Conservation (phyloP, 2,329 filamentous ascomycete genomes). For the Arthrobotrys iridis region DNA sequence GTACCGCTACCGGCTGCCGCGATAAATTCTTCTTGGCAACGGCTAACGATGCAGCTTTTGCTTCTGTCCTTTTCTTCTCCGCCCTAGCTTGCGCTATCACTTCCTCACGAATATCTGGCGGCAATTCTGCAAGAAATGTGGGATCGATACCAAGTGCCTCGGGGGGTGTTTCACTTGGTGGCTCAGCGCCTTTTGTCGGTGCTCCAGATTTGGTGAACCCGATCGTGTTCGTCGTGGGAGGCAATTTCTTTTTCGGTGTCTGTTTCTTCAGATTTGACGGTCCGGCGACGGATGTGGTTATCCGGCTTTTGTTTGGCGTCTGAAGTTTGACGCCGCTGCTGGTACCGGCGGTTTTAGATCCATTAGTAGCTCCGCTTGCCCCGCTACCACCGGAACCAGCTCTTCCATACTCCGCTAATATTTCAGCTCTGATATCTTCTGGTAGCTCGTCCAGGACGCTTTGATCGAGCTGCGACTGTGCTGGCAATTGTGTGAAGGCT, state of each 20-base stretch:
- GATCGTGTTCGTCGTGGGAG: constrained; percentile 66
- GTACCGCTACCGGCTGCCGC: constrained; percentile 13
- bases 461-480: constrained; percentile 82
- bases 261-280: constrained; percentile 66
- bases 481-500: constrained; percentile 58
- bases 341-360: constrained; percentile 57
- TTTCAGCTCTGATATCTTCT: constrained; percentile 83
- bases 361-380: constrained; percentile 57
- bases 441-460: constrained; percentile 86
- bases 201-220: constrained; percentile 73
- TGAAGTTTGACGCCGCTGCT: constrained; percentile 61
- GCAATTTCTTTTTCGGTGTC: constrained; percentile 75
- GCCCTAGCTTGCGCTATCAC: constrained; percentile 68
- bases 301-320: constrained; percentile 69
- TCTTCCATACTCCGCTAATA: constrained; percentile 75
- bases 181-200: constrained; percentile 65
- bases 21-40: constrained; percentile 62
- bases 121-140: constrained; percentile 81
- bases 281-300: constrained; percentile 61
- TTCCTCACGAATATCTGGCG: constrained; percentile 80
- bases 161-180: constrained; percentile 14
- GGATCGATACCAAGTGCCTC: constrained; percentile 48
- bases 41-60: constrained; percentile 70
- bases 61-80: constrained; percentile 53
- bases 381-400: constrained; percentile 24